A percentile compares a stretch with the other conserved stretches of the same genome.
phyloP scores from a whole-genome alignment of 2,329 filamentous ascomycete genomes.

The Trichoderma sp. region DNA sequence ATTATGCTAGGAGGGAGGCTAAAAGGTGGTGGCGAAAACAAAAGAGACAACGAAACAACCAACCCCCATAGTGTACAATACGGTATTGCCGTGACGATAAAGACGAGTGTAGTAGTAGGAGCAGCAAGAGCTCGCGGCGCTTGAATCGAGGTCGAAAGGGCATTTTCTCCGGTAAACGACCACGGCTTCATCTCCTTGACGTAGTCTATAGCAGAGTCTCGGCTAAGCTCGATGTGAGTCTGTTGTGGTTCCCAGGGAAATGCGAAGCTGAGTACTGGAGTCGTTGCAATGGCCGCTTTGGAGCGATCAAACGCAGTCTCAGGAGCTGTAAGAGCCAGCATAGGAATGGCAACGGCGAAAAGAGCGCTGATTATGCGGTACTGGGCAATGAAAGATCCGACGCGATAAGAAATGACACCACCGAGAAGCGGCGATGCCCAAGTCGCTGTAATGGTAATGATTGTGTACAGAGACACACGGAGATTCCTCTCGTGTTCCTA shows the following conservation, averaged over 20 bases:
- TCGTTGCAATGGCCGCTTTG: conserved; percentile 22
- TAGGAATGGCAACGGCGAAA: conserved; percentile 44
- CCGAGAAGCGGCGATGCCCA: conserved; percentile 55
- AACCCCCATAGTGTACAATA: conserved; percentile 47
- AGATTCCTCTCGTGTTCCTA: conserved; percentile 51
- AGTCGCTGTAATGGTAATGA: conserved; percentile 44
- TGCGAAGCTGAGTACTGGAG: conserved; percentile 19
- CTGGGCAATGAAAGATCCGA: conserved; percentile 43
- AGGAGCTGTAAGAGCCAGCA: conserved; percentile 47
- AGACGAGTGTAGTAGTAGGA: conserved; percentile 48
- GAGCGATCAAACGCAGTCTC: conserved; percentile 52
- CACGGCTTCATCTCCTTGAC: conserved; percentile 39
- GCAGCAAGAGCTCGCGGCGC: conserved; percentile 46
- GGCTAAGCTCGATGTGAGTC: conserved; percentile 29
- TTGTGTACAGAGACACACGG: conserved; percentile 45
- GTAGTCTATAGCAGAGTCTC: conserved; percentile 36
- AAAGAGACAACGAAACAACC: conserved; percentile 42
- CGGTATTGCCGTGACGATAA: conserved; percentile 44
- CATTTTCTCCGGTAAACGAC: conserved; percentile 35
- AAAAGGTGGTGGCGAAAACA: conserved; percentile 46
- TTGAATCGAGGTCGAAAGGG: conserved; percentile 39
- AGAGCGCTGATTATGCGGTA: conserved; percentile 52
- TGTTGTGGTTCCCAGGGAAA: conserved; percentile 25
- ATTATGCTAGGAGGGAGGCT: conserved; percentile 38
- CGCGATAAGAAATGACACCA: conserved; percentile 44